These are phyloP conservation scores for Pythium myriotylum DNA, from an alignment of 352 stramenopile genomes.

Conservation along the genomic window DNA sequence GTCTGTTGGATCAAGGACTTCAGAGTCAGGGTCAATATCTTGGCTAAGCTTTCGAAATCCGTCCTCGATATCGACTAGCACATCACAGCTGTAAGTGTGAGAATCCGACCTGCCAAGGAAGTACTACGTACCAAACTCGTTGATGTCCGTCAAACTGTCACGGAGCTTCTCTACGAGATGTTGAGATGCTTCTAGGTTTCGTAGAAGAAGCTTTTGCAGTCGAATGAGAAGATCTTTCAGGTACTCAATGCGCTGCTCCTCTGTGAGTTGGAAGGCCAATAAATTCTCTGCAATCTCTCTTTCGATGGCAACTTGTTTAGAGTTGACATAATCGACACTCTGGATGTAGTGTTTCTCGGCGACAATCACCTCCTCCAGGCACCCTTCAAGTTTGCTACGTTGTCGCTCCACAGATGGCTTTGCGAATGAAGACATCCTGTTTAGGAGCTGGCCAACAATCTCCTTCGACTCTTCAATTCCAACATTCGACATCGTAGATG, in stretches of 20 bases:
- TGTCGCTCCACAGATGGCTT: constrained; percentile 69
- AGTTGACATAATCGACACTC: constrained; percentile 68
- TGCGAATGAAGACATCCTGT: constrained; percentile 76
- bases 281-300: constrained; percentile 79
- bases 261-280: constrained; percentile 78
- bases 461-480: constrained; percentile 62
- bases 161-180: constrained; percentile 56
- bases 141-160: constrained; percentile 47
- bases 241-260: constrained; percentile 83
- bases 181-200: constrained; percentile 46
- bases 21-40: constrained; percentile 44
- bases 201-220: constrained; percentile 58
- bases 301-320: constrained; percentile 64
- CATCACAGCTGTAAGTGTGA: background rate
- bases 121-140: constrained; percentile 62
- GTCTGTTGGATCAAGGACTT: constrained; percentile 48
- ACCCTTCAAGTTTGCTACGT: constrained; percentile 56
- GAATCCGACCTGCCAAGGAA: background rate
- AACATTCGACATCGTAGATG: constrained; percentile 14
- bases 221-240: constrained; percentile 76
- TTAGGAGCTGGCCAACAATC: constrained; percentile 72
- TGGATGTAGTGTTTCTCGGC: constrained; percentile 74
- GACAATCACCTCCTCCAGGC: constrained; percentile 68
- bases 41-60: constrained; percentile 60
- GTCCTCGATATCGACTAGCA: constrained; percentile 72